These are phyloP conservation scores for Dimocarpus longan DNA, from an alignment of 345 rosid species.

Conservation along the genomic window DNA sequence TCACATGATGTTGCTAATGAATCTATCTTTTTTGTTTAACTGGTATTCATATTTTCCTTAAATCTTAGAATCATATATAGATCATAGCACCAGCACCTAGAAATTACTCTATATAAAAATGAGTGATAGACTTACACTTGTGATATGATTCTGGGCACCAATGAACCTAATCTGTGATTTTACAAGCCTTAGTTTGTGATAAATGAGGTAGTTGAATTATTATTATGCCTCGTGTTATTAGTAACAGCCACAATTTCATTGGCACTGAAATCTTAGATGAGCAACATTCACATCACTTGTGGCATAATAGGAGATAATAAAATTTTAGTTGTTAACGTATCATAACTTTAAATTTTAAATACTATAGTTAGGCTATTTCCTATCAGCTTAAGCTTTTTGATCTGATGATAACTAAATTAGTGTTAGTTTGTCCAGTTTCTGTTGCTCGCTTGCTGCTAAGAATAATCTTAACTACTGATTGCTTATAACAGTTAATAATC, in stretches of 20 bases:
- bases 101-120: background rate
- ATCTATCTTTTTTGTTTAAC: background rate
- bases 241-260: background rate
- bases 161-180: background rate
- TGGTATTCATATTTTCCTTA: background rate
- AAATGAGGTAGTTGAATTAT: background rate
- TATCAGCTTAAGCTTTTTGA: too few relatives aligned
- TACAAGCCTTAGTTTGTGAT: background rate
- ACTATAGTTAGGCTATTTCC: too few relatives aligned
- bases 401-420: background rate
- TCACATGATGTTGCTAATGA: background rate
- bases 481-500: background rate
- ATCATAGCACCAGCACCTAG: constrained; percentile 1
- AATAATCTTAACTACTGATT: background rate
- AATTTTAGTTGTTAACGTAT: too few relatives aligned
- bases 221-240: background rate
- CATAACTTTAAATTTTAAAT: too few relatives aligned
- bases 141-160: background rate
- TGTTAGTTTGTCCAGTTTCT: background rate
- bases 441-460: background rate
- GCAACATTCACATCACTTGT: background rate
- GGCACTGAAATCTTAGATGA: background rate
- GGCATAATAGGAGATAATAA: background rate
- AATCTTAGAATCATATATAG: background rate
- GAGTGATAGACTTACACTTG: background rate